Base-by-base conservation (phyloP, 139 green algal species). In the Gonium pectorale region DNA sequence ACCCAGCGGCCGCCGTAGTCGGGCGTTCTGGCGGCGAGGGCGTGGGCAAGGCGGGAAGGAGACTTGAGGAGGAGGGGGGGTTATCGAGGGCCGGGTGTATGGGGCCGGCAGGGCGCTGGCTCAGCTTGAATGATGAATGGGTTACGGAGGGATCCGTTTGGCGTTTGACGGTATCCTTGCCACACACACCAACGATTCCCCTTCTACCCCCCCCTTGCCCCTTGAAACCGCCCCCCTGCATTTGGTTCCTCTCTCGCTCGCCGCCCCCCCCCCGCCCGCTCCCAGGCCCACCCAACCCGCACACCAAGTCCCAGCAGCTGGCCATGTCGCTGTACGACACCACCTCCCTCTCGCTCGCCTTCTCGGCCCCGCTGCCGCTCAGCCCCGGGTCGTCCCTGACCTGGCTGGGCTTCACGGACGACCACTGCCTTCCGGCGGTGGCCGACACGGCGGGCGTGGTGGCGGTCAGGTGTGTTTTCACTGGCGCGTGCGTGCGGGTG, bases 391-490 rank as follows among this genome's bases (percentile, higher is more conserved):
- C 90, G 5, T 86, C 71, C 7, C 86, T 98, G 38, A 78, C 89
- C 29, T 98, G 96, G 96, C 83, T 98, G 56, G 95, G 90, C 37
- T 97, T 96, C 90, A 93, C 78, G 59, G 92, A 96, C 56, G 67
- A 78, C 62, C 92, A 94, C 56, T 92, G 92, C 1, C 63, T 91
- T 44, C 88, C 96, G 19, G 89, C 90, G 3, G 67, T 90, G 21
- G 91, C 90, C 38, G 96, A 98, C 83, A 91, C 80, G 37, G 60
- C 92, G 44, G 95, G 92, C 0, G 81, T 92, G 43, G 49, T 97
- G 46, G 74, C 88, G 13, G 35, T 93, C 19, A 33, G 69, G 56
- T 86, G 80, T 4, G n/a, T n/a, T n/a, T n/a, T n/a, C n/a, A n/a
- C n/a, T n/a, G n/a, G n/a, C n/a, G n/a, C n/a, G n/a, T n/a, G n/a